Conservation (phyloP, 805 yeast genomes). For the Metschnikowia henanensis region DNA sequence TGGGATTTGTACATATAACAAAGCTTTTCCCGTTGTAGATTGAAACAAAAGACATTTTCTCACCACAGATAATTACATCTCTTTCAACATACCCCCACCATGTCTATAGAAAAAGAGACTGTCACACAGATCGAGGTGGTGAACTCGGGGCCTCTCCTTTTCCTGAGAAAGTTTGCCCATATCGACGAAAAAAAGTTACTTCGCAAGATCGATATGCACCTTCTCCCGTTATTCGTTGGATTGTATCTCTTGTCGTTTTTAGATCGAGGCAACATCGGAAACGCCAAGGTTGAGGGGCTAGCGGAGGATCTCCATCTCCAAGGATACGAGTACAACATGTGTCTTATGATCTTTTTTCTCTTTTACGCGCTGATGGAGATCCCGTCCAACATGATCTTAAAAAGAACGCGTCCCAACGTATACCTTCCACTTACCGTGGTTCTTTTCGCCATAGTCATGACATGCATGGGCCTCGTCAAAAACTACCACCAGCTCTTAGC, state of each 20-base stretch:
- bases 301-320: conserved; percentile 50
- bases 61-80: too few relatives aligned
- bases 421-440: conserved; percentile 63
- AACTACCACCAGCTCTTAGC: conserved; percentile 60
- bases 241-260: conserved; percentile 75
- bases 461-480: conserved; percentile 64
- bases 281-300: conserved; percentile 76
- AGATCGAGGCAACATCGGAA: conserved; percentile 81
- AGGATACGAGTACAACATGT: conserved; percentile 62
- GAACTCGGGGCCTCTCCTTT: neutral
- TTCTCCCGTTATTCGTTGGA: conserved; percentile 75
- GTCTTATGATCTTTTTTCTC: conserved; percentile 68
- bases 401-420: conserved; percentile 58
- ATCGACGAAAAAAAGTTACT: conserved; percentile 55
- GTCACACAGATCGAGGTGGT: conserved; percentile 1
- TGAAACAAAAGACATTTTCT: too few relatives aligned
- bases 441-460: conserved; percentile 61
- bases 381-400: conserved; percentile 61
- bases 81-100: too few relatives aligned
- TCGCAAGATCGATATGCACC: conserved; percentile 66
- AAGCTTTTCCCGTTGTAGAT: too few relatives aligned
- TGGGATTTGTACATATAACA: too few relatives aligned
- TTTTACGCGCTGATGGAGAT: conserved; percentile 68
- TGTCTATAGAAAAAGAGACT: conserved; percentile 1
- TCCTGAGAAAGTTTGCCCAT: conserved; percentile 5